Conservation (phyloP, 305 asterid genomes). For the Plantago lanceolata region DNA sequence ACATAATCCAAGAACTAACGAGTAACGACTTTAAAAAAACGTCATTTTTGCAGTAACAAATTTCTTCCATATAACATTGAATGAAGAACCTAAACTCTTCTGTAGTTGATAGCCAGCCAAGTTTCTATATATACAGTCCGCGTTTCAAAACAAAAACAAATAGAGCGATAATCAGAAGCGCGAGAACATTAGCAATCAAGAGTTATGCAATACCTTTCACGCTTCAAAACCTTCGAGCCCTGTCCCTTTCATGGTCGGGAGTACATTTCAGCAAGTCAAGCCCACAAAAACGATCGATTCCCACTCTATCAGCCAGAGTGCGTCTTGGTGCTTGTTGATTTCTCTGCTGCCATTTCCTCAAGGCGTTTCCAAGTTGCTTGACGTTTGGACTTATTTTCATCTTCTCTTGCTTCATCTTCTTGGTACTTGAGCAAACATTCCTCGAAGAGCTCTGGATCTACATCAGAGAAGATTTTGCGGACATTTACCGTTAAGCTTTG, state of each 20-base stretch:
- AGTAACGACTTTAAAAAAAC: conserved; percentile 12
- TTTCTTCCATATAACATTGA: conserved; percentile 26
- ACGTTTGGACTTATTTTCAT: conserved; percentile 47
- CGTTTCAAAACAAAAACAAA: conserved; percentile 34
- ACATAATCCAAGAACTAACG: conserved; percentile 32
- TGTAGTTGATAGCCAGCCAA: conserved; percentile 33
- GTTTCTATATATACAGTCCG: conserved; percentile 54
- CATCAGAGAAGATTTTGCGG: conserved; percentile 72
- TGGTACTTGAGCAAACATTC: conserved; percentile 62
- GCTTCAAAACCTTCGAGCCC: conserved; percentile 23
- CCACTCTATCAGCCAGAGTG: conserved; percentile 40
- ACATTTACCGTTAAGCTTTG: conserved; percentile 67
- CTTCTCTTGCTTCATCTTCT: conserved; percentile 54
- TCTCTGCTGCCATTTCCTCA: conserved; percentile 68
- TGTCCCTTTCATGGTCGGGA: conserved; percentile 26
- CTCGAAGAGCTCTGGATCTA: conserved; percentile 61
- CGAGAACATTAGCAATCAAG: conserved; percentile 16
- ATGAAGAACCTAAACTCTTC: conserved; percentile 33
- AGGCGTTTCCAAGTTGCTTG: conserved; percentile 68
- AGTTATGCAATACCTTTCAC: conserved; percentile 17
- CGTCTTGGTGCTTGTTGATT: conserved; percentile 37
- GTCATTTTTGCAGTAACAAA: conserved; percentile 32
- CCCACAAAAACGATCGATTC: background rate
- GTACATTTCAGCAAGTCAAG: conserved; percentile 24
- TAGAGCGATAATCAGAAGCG: conserved; percentile 20